phyloP scores from a whole-genome alignment of 2,329 filamentous ascomycete species.

The Dactylellina cionopaga region DNA sequence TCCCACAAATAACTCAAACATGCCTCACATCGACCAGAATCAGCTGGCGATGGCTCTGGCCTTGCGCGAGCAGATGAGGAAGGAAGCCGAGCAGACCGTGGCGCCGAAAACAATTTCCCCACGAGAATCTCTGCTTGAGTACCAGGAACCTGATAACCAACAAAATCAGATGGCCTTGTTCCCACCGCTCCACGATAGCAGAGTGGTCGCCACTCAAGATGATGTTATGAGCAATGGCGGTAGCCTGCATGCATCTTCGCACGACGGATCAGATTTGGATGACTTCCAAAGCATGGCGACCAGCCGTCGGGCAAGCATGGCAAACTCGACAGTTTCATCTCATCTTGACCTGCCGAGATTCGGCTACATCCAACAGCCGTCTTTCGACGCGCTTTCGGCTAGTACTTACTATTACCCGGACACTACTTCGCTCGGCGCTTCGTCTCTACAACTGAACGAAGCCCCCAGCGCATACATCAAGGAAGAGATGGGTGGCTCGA shows the following conservation, averaged over 20 bases:
- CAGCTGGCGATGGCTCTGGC: constrained; percentile 53
- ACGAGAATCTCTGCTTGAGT: constrained; percentile 89
- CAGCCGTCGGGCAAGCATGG: constrained; percentile 59
- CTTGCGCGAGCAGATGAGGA: constrained; percentile 58
- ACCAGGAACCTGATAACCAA: constrained; percentile 75
- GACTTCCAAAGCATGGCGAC: constrained; percentile 63
- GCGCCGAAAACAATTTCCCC: constrained; percentile 91
- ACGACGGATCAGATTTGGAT: constrained; percentile 61
- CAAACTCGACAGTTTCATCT: constrained; percentile 49
- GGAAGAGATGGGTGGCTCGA: constrained; percentile 25
- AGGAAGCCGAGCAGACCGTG: constrained; percentile 60
- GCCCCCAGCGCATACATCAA: constrained; percentile 28
- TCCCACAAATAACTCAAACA: constrained; percentile 50
- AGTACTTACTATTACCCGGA: constrained; percentile 44
- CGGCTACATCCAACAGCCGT: constrained; percentile 61
- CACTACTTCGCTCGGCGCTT: constrained; percentile 8
- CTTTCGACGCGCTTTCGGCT: constrained; percentile 45
- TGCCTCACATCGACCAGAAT: constrained; percentile 52
- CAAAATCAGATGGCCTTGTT: constrained; percentile 79
- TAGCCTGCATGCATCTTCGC: constrained; percentile 56
- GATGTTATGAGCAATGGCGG: constrained; percentile 60
- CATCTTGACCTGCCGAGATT: constrained; percentile 59
- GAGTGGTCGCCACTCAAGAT: constrained; percentile 63
- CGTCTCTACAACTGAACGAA: constrained; percentile 25
- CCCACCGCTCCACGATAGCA: constrained; percentile 61